Evolutionary conservation across 176 grass and related monocot genomes (phyloP), one percentile per base, ranked within the genome.

Genomic region (Oryza punctata): DNA sequence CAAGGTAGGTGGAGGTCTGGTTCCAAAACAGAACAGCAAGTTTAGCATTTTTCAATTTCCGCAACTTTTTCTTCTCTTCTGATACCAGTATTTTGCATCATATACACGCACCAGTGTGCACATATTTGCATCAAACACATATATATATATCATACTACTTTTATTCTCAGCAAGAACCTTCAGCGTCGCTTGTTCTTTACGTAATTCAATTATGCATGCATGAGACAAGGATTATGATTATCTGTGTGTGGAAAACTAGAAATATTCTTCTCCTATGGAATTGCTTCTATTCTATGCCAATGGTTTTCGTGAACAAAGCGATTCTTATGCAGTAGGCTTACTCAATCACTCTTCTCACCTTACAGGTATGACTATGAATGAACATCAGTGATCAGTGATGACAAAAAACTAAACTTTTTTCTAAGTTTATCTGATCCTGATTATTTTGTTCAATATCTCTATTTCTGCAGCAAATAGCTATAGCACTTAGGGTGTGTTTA

Each of bases 301-400:
- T 98, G 95, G 95, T 98, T 90, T 98, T 98, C 16, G 88, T 98
- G 41, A 98, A 98, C 87, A 98, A 98, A 82, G 95, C 92, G 29
- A 78, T 98, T 72, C 29, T 98, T 61, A 93, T 98, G 95, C 89
- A 98, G 72, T 98, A 98, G 90, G 78, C 66, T 30, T 88, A 95
- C 82, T 98, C 92, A 83, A 90, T 98, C 91, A 93, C 88, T 32
- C 95, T 98, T 81, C 90, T 98, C n/a, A 95, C 92, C 76, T 77
- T 94, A 40, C 95, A 98, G 95, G 95, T 98, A 84, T 44, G 41
- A 41, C 6, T 41, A 41, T 30, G 41, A 12, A 63, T 82, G 2
- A 76, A 27, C 63, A 61, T 37, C 45, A 29, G 1, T 5, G 10
- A 23, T 16, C 15, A 40, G 0, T 6, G 14, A 49, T 1, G 1